A percentile compares a stretch with the other conserved stretches of the same genome.
phyloP scores from a whole-genome alignment of 2,329 filamentous ascomycete genomes.

The Aspergillus oerlinghausenensis region DNA sequence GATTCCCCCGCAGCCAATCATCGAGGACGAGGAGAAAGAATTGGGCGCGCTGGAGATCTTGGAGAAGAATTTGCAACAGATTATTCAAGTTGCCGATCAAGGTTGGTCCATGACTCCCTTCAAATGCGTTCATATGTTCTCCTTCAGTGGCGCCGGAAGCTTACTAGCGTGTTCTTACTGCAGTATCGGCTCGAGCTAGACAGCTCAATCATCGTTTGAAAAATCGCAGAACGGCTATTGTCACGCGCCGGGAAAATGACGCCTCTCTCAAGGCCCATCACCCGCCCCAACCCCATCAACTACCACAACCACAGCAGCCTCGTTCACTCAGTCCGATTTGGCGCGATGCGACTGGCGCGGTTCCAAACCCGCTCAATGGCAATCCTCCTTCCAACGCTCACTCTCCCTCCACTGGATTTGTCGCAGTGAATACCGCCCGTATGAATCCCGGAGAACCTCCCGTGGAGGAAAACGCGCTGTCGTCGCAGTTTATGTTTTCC shows the following conservation, averaged over 20 bases:
- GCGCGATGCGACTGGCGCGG: conserved; percentile 31
- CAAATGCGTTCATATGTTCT: background rate
- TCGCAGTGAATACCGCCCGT: conserved; percentile 55
- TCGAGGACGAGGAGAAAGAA: conserved; percentile 83
- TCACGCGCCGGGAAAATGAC: conserved; percentile 55
- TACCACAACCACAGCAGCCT: conserved; percentile 18
- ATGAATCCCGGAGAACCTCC: conserved; percentile 34
- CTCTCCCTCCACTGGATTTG: conserved; percentile 51
- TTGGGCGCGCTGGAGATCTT: conserved; percentile 78
- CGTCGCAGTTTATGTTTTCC: conserved; percentile 38
- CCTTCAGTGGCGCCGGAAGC: background rate
- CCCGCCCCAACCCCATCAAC: conserved; percentile 8
- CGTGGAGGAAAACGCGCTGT: conserved; percentile 26
- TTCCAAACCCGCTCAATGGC: conserved; percentile 20
- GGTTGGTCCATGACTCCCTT: conserved; percentile 37
- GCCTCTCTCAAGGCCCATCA: conserved; percentile 27
- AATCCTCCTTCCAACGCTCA: conserved; percentile 30
- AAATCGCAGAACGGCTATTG: conserved; percentile 68
- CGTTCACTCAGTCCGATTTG: conserved; percentile 35
- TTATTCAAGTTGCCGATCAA: conserved; percentile 78
- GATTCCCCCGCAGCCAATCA: conserved; percentile 73
- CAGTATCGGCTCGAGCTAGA: conserved; percentile 64
- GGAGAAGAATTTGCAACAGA: conserved; percentile 69
- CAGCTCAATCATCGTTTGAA: conserved; percentile 78
- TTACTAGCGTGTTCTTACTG: conserved; percentile 1